These are phyloP conservation scores for Isatis lusitanica DNA, from an alignment of 441 rosid genomes.

Conservation along the genomic window DNA sequence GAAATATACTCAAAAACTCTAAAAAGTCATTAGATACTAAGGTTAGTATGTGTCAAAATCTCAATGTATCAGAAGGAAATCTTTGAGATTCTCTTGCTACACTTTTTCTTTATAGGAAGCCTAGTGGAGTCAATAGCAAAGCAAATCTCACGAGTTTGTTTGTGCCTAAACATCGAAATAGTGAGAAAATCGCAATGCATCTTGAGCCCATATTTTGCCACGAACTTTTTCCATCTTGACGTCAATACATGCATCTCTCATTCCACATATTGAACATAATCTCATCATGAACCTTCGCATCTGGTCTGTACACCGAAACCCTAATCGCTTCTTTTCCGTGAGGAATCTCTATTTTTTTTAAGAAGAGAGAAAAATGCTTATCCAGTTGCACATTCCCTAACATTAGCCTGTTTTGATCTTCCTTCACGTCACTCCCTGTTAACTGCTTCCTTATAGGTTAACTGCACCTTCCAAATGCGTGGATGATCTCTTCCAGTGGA, in stretches of 20 bases:
- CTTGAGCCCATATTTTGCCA: neutral
- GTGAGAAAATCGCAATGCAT: neutral
- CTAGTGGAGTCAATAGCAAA: neutral
- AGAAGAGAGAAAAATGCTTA: neutral
- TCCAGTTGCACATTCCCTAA: neutral
- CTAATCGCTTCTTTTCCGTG: neutral
- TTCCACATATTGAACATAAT: constrained; percentile 15
- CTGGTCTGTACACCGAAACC: constrained; percentile 6
- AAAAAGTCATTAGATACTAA: too few species aligned
- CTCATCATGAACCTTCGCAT: neutral
- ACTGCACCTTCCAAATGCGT: neutral
- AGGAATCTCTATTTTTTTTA: neutral
- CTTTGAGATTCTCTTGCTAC: too few species aligned
- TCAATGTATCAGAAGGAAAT: too few species aligned
- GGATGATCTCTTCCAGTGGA: neutral
- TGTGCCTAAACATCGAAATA: constrained; percentile 20
- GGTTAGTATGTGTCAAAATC: too few species aligned
- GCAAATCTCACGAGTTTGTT: neutral
- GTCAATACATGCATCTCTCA: constrained; percentile 2
- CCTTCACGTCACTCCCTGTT: constrained; percentile 1
- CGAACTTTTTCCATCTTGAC: constrained; percentile 1
- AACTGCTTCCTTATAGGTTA: neutral
- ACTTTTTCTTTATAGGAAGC: neutral
- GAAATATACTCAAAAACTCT: too few species aligned
- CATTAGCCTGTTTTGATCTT: constrained; percentile 13